A percentile compares a stretch with the other conserved stretches of the same genome.
Evolutionary conservation across 2,329 filamentous ascomycete species (phyloP).

Genomic region (Ascochyta fabae): DNA sequence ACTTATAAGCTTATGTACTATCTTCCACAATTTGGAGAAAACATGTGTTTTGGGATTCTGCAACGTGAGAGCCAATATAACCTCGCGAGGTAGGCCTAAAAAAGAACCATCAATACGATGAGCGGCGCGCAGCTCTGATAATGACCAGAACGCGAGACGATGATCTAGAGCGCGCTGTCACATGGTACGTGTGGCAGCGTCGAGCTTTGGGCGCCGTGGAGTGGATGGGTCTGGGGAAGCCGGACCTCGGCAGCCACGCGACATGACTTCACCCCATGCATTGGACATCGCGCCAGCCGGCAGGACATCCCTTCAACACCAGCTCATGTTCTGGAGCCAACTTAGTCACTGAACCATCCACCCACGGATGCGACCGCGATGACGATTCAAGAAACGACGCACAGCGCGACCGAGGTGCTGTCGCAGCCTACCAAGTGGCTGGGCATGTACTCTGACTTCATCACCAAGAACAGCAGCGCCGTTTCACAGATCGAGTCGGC

Average conservation of each 20-base stretch:
- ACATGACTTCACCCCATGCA: slow-evolving; percentile 34
- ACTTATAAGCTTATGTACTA: too few species aligned
- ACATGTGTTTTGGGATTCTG: too few species aligned
- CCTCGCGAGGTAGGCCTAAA: not conserved
- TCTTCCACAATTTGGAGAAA: too few species aligned
- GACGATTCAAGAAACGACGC: slow-evolving; percentile 50
- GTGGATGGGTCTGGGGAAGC: slow-evolving; percentile 18
- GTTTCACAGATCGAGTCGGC: slow-evolving; percentile 96
- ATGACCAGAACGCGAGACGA: not conserved
- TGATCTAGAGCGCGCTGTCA: not conserved
- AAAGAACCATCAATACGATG: not conserved
- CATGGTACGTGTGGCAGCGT: slow-evolving; percentile 3
- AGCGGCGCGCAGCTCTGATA: not conserved
- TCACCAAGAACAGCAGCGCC: slow-evolving; percentile 91
- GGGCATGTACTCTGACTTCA: slow-evolving; percentile 82
- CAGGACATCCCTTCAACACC: slow-evolving; percentile 20
- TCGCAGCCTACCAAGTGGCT: slow-evolving; percentile 71
- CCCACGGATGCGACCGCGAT: slow-evolving; percentile 27
- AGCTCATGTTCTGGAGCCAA: slow-evolving; percentile 20
- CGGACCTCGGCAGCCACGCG: slow-evolving; percentile 43
- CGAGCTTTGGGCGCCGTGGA: slow-evolving; percentile 1
- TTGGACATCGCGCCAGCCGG: slow-evolving; percentile 31
- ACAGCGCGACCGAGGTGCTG: slow-evolving; percentile 56
- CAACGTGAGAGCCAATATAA: too few species aligned
- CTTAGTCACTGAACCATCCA: slow-evolving; percentile 15